Evolutionary conservation across 495 filamentous ascomycete genomes (phyloP).

Genomic region (Venustampulla echinocandica): DNA sequence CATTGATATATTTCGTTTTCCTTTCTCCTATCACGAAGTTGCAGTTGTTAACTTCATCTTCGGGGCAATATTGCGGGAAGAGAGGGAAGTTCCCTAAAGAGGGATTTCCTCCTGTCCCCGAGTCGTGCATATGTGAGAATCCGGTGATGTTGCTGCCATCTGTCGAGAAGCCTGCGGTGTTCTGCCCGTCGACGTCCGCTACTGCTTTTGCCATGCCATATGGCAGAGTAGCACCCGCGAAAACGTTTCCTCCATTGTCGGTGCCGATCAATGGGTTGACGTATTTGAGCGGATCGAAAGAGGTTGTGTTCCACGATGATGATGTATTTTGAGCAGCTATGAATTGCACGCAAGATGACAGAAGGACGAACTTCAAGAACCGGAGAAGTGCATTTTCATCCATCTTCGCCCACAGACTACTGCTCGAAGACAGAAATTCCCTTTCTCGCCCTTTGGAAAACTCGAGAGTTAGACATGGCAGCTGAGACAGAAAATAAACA

Average conservation of each 20-base stretch:
- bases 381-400: background rate
- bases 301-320: background rate
- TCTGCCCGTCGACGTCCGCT: slow-evolving; percentile 48
- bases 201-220: slow-evolving; percentile 75
- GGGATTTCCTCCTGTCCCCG: slow-evolving; percentile 58
- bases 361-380: background rate
- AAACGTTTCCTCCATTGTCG: slow-evolving; percentile 54
- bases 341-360: background rate
- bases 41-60: slow-evolving; percentile 55
- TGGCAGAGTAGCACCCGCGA: slow-evolving; percentile 62
- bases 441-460: background rate
- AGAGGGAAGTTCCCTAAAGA: slow-evolving; percentile 69
- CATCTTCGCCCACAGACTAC: background rate
- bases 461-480: background rate
- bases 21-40: slow-evolving; percentile 41
- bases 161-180: slow-evolving; percentile 57
- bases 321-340: background rate
- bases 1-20: slow-evolving; percentile 23
- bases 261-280: slow-evolving; percentile 50
- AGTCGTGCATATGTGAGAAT: slow-evolving; percentile 67
- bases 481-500: no score
- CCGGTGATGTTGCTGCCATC: slow-evolving; percentile 54
- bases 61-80: slow-evolving; percentile 59
- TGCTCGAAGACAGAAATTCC: background rate
- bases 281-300: slow-evolving; percentile 21